Evolutionary conservation across 805 yeast species (phyloP).

Genomic region (Brettanomyces naardenensis): DNA sequence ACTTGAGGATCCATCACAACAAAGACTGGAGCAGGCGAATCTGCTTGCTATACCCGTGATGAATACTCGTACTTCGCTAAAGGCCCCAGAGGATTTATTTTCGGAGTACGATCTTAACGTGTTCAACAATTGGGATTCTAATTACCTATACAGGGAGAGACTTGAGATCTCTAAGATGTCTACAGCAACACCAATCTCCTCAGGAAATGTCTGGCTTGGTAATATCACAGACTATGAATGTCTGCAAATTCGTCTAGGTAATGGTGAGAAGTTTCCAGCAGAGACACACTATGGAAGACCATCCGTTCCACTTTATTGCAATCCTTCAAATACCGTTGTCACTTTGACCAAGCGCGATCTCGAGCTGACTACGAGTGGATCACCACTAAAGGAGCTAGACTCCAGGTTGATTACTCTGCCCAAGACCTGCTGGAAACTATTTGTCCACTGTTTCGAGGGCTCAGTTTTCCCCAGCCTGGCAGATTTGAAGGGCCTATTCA

Average conservation of each 20-base stretch:
- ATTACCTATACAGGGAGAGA: conserved; percentile 64
- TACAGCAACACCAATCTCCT: conserved; percentile 52
- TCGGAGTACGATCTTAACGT: conserved; percentile 32
- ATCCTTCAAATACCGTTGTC: conserved; percentile 44
- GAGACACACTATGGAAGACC: conserved; percentile 4
- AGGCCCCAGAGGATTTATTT: conserved; percentile 21
- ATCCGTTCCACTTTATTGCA: conserved; percentile 36
- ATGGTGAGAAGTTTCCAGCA: conserved; percentile 3
- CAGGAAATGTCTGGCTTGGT: conserved; percentile 66
- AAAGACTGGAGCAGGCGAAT: conserved; percentile 12
- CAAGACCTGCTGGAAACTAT: conserved; percentile 44
- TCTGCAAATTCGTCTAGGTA: conserved; percentile 22
- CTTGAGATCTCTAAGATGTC: conserved; percentile 83
- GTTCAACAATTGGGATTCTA: conserved; percentile 58
- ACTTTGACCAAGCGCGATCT: conserved; percentile 22
- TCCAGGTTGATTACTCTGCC: conserved; percentile 40
- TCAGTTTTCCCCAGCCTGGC: conserved; percentile 42
- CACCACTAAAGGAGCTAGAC: conserved; percentile 19
- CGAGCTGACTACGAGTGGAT: neutral
- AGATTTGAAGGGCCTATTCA: conserved; percentile 25
- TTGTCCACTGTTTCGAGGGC: conserved; percentile 53
- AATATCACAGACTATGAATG: conserved; percentile 66
- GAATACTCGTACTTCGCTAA: conserved; percentile 15
- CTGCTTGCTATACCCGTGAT: conserved; percentile 24
- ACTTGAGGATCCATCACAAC: conserved; percentile 13